These are phyloP conservation scores for Leishmania lainsoni DNA, from an alignment of 208 protist species.

Conservation along the genomic window DNA sequence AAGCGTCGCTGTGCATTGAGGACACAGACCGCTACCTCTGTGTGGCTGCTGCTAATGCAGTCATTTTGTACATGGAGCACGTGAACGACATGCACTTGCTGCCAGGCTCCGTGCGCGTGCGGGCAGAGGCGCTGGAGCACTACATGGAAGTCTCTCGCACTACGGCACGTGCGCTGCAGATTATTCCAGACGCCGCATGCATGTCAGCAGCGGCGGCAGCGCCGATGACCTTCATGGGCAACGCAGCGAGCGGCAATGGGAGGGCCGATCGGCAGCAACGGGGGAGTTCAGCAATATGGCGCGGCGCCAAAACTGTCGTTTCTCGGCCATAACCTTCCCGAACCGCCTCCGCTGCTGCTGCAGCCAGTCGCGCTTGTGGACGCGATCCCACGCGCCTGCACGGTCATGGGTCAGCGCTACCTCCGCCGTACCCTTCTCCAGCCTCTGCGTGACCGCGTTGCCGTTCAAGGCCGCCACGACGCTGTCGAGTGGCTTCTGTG, in stretches of 20 bases:
- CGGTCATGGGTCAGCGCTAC: slow-evolving; percentile 72
- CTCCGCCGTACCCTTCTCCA: slow-evolving; percentile 76
- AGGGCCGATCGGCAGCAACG: background rate
- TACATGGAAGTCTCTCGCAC: slow-evolving; percentile 67
- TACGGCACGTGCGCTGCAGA: slow-evolving; percentile 64
- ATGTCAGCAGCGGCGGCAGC: background rate
- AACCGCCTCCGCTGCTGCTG: slow-evolving; percentile 1
- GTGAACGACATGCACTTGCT: slow-evolving; percentile 73
- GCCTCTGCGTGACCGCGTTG: slow-evolving; percentile 62
- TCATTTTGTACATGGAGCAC: slow-evolving; percentile 76
- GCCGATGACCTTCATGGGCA: background rate
- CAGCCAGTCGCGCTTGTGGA: slow-evolving; percentile 52
- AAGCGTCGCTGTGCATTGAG: slow-evolving; percentile 37
- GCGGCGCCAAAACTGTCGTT: background rate
- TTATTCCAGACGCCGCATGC: slow-evolving; percentile 37
- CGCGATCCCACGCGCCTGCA: slow-evolving; percentile 65
- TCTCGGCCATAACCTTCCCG: background rate
- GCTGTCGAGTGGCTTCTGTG: slow-evolving; percentile 69
- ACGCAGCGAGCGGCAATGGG: background rate
- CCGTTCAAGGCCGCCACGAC: slow-evolving; percentile 75
- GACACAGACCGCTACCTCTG: slow-evolving; percentile 84
- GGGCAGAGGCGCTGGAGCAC: slow-evolving; percentile 68
- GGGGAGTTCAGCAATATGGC: background rate
- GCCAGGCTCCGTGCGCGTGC: slow-evolving; percentile 67
- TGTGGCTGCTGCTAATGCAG: slow-evolving; percentile 74